Conservation (phyloP, 2,329 filamentous ascomycete genomes). For the Calonectria pseudoreteaudii region DNA sequence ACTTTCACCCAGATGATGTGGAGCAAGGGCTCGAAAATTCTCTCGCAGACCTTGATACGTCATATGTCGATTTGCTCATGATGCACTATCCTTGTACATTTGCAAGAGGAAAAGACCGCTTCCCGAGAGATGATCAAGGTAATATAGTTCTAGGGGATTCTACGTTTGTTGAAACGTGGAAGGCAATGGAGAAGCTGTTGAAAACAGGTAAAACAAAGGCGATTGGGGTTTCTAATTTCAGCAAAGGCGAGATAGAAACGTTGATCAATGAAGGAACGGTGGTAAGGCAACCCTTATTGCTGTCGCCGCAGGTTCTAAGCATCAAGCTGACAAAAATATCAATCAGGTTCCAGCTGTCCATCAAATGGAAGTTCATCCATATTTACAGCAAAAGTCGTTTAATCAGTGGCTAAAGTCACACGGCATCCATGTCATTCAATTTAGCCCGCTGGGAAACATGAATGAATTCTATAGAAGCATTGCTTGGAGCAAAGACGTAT, state of each 20-base stretch:
- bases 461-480: slow-evolving; percentile 47
- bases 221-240: slow-evolving; percentile 69
- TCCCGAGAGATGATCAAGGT: slow-evolving; percentile 16
- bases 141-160: slow-evolving; percentile 33
- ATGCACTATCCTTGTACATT: slow-evolving; percentile 41
- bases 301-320: not conserved
- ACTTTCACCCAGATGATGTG: slow-evolving; percentile 44
- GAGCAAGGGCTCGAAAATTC: slow-evolving; percentile 41
- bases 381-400: slow-evolving; percentile 52
- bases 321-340: not conserved
- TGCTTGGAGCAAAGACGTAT: slow-evolving; percentile 45
- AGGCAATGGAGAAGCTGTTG: slow-evolving; percentile 36
- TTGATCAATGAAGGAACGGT: slow-evolving; percentile 50
- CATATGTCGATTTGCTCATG: slow-evolving; percentile 45
- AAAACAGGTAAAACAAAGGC: slow-evolving; percentile 30
- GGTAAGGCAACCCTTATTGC: not conserved
- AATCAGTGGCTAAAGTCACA: slow-evolving; percentile 36
- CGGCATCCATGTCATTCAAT: slow-evolving; percentile 48
- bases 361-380: slow-evolving; percentile 66
- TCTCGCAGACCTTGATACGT: slow-evolving; percentile 42
- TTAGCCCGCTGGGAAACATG: slow-evolving; percentile 50
- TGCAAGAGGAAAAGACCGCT: slow-evolving; percentile 27
- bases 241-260: slow-evolving; percentile 57
- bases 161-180: slow-evolving; percentile 41
- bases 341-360: slow-evolving; percentile 38